Percentiles rank a stretch among this genome's conserved stretches.
Conservation (phyloP, 2,329 filamentous ascomycete species). For the Claviceps monticola region DNA sequence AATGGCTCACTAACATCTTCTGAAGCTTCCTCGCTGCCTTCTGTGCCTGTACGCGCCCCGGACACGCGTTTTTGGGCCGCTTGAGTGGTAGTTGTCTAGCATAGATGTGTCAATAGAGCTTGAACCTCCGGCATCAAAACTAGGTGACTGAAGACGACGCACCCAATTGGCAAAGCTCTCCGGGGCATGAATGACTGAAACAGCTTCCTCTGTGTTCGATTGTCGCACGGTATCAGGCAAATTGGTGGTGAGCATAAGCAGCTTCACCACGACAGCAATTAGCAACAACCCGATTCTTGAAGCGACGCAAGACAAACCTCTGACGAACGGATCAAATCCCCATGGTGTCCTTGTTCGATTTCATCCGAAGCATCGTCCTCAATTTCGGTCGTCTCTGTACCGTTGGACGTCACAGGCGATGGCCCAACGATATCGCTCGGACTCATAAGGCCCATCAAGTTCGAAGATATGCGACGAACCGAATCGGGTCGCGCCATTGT, state of each 20-base stretch:
- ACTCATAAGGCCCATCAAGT: constrained; percentile 42
- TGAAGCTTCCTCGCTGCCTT: constrained; percentile 22
- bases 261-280: constrained; percentile 17
- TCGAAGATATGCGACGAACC: constrained; percentile 33
- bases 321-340: constrained; percentile 12
- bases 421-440: constrained; percentile 62
- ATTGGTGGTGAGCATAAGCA: constrained; percentile 41
- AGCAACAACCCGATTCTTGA: not conserved
- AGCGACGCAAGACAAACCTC: constrained; percentile 14
- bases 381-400: constrained; percentile 71
- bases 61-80: constrained; percentile 20
- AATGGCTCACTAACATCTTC: constrained; percentile 10
- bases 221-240: constrained; percentile 43
- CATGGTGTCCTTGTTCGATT: constrained; percentile 22
- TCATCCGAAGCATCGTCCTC: constrained; percentile 62
- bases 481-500: constrained; percentile 38
- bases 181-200: constrained; percentile 85
- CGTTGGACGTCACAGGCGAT: constrained; percentile 74
- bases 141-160: constrained; percentile 15
- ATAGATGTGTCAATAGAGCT: not conserved
- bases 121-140: not conserved
- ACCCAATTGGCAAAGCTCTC: constrained; percentile 74
- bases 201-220: constrained; percentile 57
- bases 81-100: constrained; percentile 29
- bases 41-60: constrained; percentile 23